Evolutionary conservation across 495 filamentous ascomycete genomes (phyloP).

Genomic region (Trypethelium eluteriae): DNA sequence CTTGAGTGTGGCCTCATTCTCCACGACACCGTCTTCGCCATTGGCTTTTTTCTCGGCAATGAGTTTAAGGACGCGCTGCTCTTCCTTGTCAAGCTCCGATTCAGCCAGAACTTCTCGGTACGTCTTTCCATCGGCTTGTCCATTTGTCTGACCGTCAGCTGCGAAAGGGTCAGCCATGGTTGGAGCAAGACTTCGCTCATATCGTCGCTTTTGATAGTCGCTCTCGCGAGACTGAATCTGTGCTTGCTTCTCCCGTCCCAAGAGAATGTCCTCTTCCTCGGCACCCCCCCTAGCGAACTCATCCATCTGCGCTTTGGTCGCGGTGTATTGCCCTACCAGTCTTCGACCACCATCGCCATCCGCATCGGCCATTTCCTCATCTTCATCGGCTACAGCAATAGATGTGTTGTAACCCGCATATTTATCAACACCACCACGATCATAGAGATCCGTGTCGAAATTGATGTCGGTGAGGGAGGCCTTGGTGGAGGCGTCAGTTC

Average conservation of each 20-base stretch:
- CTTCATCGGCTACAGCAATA: slow-evolving; percentile 70
- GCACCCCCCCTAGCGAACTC: slow-evolving; percentile 83
- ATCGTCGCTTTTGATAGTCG: slow-evolving; percentile 94
- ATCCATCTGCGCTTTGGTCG: slow-evolving; percentile 80
- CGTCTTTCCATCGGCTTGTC: slow-evolving; percentile 60
- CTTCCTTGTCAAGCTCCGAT: slow-evolving; percentile 86
- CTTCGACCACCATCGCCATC: slow-evolving; percentile 65
- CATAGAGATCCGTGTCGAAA: slow-evolving; percentile 91
- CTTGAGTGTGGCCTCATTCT: slow-evolving; percentile 65
- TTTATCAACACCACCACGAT: slow-evolving; percentile 68
- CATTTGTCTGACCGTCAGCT: slow-evolving; percentile 60
- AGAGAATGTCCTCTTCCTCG: slow-evolving; percentile 86
- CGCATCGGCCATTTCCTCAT: slow-evolving; percentile 76
- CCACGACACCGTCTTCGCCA: slow-evolving; percentile 51
- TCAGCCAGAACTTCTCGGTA: slow-evolving; percentile 89
- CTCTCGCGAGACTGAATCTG: slow-evolving; percentile 89
- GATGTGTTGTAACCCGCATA: slow-evolving; percentile 87
- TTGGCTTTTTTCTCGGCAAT: slow-evolving; percentile 68
- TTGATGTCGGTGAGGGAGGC: slow-evolving; percentile 78
- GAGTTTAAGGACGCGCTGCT: slow-evolving; percentile 73
- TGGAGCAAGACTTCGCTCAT: slow-evolving; percentile 73
- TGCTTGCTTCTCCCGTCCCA: slow-evolving; percentile 78
- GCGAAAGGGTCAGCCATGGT: slow-evolving; percentile 86
- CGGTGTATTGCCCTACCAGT: slow-evolving; percentile 95
- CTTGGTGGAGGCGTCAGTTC: slow-evolving; percentile 86